Evolutionary conservation across 2,329 filamentous ascomycete species (phyloP).

Genomic region (Xylaria sp.): DNA sequence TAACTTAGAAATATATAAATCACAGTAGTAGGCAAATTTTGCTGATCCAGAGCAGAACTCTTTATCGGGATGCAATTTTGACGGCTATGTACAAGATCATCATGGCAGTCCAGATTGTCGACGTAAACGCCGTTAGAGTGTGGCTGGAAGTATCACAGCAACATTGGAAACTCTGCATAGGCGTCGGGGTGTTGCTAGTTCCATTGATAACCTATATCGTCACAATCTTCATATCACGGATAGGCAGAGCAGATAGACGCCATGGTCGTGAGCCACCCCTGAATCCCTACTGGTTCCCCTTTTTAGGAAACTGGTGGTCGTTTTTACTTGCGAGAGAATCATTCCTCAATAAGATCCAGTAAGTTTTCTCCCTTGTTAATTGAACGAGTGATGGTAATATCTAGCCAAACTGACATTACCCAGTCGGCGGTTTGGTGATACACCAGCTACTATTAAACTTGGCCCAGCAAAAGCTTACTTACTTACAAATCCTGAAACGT

Average conservation of each 20-base stretch:
- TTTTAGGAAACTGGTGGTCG: background rate
- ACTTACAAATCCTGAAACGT: constrained; percentile 10
- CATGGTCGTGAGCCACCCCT: constrained; percentile 7
- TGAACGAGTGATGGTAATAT: background rate
- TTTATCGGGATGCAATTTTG: background rate
- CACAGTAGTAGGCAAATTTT: background rate
- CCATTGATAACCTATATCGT: background rate
- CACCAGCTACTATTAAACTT: constrained; percentile 1
- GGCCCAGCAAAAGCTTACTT: constrained; percentile 9
- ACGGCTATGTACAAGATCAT: background rate
- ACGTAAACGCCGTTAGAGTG: background rate
- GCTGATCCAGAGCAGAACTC: too few species aligned
- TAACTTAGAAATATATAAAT: background rate
- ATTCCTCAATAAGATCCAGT: constrained; percentile 3
- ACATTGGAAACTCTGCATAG: background rate
- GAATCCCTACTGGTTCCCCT: constrained; percentile 13
- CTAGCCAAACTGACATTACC: background rate
- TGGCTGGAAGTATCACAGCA: background rate
- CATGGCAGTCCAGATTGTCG: background rate
- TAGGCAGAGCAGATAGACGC: background rate
- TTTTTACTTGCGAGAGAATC: constrained; percentile 11
- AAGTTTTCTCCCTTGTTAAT: too few species aligned
- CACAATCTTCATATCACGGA: constrained; percentile 10
- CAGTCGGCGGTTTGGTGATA: background rate
- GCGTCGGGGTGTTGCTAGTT: background rate